Conservation (phyloP, 2,329 filamentous ascomycete genomes). For the Pleoardoris graminearum region DNA sequence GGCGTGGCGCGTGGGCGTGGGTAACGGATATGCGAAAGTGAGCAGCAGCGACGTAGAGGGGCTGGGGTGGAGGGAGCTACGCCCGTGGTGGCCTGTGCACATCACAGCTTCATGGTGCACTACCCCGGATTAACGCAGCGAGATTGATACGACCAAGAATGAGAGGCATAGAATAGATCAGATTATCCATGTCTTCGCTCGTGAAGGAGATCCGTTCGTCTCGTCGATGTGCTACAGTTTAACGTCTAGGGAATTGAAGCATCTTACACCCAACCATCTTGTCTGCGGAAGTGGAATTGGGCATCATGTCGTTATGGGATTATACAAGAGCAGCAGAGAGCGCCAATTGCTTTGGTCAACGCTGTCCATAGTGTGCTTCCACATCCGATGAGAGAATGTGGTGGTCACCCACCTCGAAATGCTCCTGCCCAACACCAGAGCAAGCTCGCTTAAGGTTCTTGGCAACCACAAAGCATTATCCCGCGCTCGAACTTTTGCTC, state of each 20-base stretch:
- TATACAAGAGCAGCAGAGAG: too few species aligned
- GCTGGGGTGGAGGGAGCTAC: slow-evolving; percentile 5
- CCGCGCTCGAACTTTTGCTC: slow-evolving; percentile 26
- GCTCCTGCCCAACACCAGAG: slow-evolving; percentile 6
- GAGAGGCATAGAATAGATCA: too few species aligned
- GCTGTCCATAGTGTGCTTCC: too few species aligned
- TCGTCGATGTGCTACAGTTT: too few species aligned
- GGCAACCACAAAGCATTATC: slow-evolving; percentile 16
- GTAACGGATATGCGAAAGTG: slow-evolving; percentile 27
- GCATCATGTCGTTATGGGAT: too few species aligned
- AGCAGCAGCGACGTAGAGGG: slow-evolving; percentile 17
- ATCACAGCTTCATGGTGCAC: slow-evolving; percentile 19
- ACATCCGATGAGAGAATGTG: too few species aligned
- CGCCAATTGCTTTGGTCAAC: too few species aligned
- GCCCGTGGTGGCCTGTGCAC: slow-evolving; percentile 3
- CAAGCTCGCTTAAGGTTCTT: slow-evolving; percentile 20
- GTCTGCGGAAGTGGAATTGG: too few species aligned
- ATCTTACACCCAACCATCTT: too few species aligned
- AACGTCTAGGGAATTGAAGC: too few species aligned
- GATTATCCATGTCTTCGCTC: too few species aligned
- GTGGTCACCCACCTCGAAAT: slow-evolving; percentile 28
- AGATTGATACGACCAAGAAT: not conserved
- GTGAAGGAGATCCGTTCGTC: too few species aligned
- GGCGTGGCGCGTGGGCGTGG: slow-evolving; percentile 11
- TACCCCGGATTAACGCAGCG: not conserved